phyloP scores from a whole-genome alignment of 768 basidiomycete genomes.

The Kwoniella dejecticola region DNA sequence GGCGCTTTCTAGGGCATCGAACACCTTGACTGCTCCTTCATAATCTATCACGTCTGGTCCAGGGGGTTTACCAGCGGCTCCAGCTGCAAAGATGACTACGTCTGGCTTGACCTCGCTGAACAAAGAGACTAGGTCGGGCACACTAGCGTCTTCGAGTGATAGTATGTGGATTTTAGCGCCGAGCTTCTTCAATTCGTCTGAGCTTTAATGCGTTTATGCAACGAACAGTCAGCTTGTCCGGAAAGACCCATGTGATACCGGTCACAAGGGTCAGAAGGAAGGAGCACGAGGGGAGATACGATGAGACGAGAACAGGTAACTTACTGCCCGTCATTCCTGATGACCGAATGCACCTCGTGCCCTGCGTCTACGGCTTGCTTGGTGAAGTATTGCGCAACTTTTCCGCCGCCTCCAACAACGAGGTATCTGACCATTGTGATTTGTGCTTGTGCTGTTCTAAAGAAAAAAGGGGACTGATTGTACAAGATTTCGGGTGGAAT shows the following conservation, averaged over 20 bases:
- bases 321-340: conserved; percentile 61
- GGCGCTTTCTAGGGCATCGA: conserved; percentile 66
- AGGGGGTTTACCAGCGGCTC: conserved; percentile 62
- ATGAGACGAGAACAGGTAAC: conserved; percentile 12
- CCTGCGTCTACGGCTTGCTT: conserved; percentile 58
- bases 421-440: conserved; percentile 42
- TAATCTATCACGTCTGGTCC: conserved; percentile 64
- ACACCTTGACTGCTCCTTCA: conserved; percentile 69
- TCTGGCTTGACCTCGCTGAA: conserved; percentile 57
- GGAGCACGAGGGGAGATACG: too few species aligned
- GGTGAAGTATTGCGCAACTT: conserved; percentile 61
- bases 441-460: neutral
- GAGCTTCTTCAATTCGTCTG: conserved; percentile 59
- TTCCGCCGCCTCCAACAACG: conserved; percentile 52
- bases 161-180: conserved; percentile 60
- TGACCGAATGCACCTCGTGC: conserved; percentile 63
- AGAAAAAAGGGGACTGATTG: neutral
- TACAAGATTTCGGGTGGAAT: too few species aligned
- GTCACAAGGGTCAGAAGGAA: too few species aligned
- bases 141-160: conserved; percentile 63
- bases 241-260: too few species aligned
- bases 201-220: too few species aligned
- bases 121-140: conserved; percentile 59
- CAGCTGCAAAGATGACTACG: conserved; percentile 58
- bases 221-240: neutral